Evolutionary conservation across 116 monocot species (phyloP), one percentile per base, ranked within the genome.

Genomic region (Posidonia oceanica): DNA sequence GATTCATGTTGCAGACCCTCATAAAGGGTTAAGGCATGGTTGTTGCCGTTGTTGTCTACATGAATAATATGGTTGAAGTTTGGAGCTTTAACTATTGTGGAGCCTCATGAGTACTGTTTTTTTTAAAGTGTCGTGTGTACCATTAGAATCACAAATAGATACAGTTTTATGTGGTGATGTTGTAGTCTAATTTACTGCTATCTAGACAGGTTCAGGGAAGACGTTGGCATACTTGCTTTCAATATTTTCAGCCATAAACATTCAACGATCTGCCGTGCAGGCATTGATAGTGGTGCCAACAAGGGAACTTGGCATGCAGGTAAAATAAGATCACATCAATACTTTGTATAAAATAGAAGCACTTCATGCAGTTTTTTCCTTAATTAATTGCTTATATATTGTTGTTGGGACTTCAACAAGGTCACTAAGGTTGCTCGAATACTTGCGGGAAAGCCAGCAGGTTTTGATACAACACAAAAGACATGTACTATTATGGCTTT

Each of bases 141-240:
- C 11, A 12, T 48, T 48, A 48, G 48, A 48, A 48, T 48, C 12
- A 48, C 48, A 48, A 48, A 12, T 48, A 48, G 12, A 10, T 6
- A 48, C 48, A 48, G 48, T 48, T 48, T 48, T 48, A 48, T 60
- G 1, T 60, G n/a, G n/a, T 7, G 16, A 60, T 60, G 8, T 60
- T 8, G 17, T 10, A 4, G 11, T 64, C 15, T 39, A 21, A 64
- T 36, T 7, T 72, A 56, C 63, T 78, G 36, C 39, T 37, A 11
- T 82, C 72, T 88, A 90, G 98, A 99, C 98, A 88, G 93, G 98
- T 69, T 99, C 98, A 64, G 98, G 98, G 36, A 99, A 99, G 78
- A 99, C 98, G 54, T 78, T 99, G 71, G 98, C 98, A 51, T 99
- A 99, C 64, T 68, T 99, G 42, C 71, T 99, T 39, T 61, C 75